These are phyloP conservation scores for Entrophospora sp. DNA, from an alignment of 192 early-diverging fungal genomes.

Conservation along the genomic window DNA sequence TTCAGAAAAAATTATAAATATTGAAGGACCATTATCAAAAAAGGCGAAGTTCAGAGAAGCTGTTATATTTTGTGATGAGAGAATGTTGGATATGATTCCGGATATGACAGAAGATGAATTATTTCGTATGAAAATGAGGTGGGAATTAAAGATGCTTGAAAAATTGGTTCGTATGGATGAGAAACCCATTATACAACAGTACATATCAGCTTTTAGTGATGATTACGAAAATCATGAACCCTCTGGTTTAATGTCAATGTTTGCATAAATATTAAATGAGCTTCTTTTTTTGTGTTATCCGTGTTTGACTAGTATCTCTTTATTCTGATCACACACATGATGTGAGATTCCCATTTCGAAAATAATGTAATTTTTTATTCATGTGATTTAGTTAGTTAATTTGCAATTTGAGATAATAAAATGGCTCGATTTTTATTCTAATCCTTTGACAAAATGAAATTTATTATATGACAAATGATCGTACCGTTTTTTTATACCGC, in stretches of 20 bases:
- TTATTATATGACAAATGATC: no score
- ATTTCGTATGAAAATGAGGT: not conserved
- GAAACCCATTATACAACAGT: not conserved
- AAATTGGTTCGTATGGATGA: not conserved
- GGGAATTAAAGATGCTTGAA: not conserved
- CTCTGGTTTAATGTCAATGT: no score
- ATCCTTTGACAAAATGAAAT: no score
- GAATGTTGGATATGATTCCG: not conserved
- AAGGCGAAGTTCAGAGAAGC: not conserved
- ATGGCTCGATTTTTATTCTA: no score
- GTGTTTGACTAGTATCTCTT: no score
- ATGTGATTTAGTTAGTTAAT: not conserved
- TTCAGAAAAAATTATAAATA: not conserved
- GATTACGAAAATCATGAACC: not conserved
- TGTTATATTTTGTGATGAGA: not conserved
- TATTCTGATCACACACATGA: no score
- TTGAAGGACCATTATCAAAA: not conserved
- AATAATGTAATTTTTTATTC: not conserved
- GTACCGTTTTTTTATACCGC: no score
- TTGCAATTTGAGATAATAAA: not conserved
- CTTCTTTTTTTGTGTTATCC: no score
- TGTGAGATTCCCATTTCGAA: no score
- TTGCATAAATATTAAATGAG: not conserved
- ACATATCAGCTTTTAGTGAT: not conserved
- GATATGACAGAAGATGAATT: constrained; percentile 11